Conservation (phyloP, 257 asterid species). For the Nicotiana otophora region DNA sequence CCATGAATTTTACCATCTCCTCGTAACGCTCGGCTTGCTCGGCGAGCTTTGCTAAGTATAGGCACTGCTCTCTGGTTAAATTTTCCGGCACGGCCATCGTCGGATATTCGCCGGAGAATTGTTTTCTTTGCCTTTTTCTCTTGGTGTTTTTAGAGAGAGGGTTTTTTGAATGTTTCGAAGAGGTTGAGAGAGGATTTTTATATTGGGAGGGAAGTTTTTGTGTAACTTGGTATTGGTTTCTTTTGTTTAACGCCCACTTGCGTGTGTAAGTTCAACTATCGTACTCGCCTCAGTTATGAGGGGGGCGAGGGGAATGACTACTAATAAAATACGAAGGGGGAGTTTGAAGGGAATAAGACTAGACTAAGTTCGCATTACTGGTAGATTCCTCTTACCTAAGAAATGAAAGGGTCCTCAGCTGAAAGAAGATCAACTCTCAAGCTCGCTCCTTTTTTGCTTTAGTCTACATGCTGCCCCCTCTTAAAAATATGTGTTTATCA, state of each 20-base stretch:
- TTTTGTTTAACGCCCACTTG: not conserved
- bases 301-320: too few species aligned
- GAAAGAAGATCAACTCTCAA: too few species aligned
- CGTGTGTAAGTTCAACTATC: not conserved
- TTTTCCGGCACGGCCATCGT: slow-evolving; percentile 20
- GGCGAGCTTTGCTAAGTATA: slow-evolving; percentile 65
- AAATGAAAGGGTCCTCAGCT: too few species aligned
- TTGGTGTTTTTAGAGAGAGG: too few species aligned
- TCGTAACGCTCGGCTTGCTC: slow-evolving; percentile 74
- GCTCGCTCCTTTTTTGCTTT: too few species aligned
- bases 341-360: too few species aligned
- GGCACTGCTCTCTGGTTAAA: slow-evolving; percentile 54
- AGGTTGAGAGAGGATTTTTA: not conserved
- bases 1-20: slow-evolving; percentile 76
- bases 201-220: not conserved
- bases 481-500: too few species aligned
- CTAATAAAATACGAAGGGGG: too few species aligned
- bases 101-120: slow-evolving; percentile 9
- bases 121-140: not conserved
- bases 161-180: not conserved
- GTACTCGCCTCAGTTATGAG: not conserved
- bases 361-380: too few species aligned
- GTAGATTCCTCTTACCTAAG: too few species aligned
- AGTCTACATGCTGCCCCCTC: too few species aligned
- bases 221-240: not conserved